Percentiles rank a stretch among this genome's conserved stretches.
These are phyloP conservation scores for Cyclotella baltica DNA, from an alignment of 108 stramenopile genomes.

Conservation along the genomic window DNA sequence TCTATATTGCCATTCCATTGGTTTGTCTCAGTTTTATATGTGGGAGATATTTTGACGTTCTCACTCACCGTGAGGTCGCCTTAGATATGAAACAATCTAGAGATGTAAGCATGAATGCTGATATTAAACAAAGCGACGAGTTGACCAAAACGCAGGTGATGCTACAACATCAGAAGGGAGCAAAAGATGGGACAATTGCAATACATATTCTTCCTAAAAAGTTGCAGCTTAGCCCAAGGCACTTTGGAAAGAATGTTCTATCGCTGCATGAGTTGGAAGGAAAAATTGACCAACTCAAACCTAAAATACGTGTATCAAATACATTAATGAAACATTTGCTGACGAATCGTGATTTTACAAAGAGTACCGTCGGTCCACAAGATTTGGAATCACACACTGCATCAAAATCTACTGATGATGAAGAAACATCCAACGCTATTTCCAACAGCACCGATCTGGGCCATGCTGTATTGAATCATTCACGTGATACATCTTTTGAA, in stretches of 20 bases:
- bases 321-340: constrained; percentile 35
- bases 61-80: background rate
- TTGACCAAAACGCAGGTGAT: background rate
- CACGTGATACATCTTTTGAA: constrained; percentile 16
- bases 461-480: constrained; percentile 22
- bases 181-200: no score
- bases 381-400: background rate
- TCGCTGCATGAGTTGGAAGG: background rate
- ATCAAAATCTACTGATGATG: background rate
- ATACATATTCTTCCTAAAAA: background rate
- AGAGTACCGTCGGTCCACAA: background rate
- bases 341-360: constrained; percentile 29
- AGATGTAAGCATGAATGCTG: background rate
- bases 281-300: background rate
- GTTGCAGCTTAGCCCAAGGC: background rate
- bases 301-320: background rate
- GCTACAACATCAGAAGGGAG: no score
- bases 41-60: background rate
- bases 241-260: background rate
- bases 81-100: background rate
- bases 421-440: background rate
- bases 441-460: constrained; percentile 7
- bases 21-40: background rate
- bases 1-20: background rate
- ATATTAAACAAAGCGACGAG: background rate